These are phyloP conservation scores for Trifolium repens DNA, from an alignment of 306 rosid species.

Conservation along the genomic window DNA sequence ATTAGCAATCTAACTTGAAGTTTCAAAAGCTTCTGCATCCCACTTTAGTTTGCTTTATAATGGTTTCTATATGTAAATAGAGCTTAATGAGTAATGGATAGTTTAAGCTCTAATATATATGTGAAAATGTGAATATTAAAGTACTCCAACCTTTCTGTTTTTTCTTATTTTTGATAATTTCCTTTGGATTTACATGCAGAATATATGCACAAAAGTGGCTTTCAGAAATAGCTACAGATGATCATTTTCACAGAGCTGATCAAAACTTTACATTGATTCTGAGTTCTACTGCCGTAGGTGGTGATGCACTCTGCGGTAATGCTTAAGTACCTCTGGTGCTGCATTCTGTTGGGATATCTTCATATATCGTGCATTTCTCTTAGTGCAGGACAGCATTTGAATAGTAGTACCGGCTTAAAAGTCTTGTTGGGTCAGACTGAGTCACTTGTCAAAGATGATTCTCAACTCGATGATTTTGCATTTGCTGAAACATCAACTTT, in stretches of 20 bases:
- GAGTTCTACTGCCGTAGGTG: conserved; percentile 49
- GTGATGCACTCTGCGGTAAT: conserved; percentile 66
- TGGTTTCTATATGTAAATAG: conserved; percentile 12
- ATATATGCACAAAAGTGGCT: conserved; percentile 38
- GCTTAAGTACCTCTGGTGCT: conserved; percentile 63
- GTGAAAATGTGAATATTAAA: conserved; percentile 12
- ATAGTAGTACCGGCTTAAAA: conserved; percentile 43
- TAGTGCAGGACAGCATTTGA: conserved; percentile 52
- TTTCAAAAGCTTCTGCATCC: conserved; percentile 32
- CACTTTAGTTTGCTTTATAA: conserved; percentile 24
- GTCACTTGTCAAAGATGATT: conserved; percentile 46
- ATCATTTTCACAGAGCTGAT: conserved; percentile 32
- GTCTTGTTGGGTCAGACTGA: conserved; percentile 49
- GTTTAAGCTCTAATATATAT: conserved; percentile 25
- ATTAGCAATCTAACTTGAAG: conserved; percentile 27
- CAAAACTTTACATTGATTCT: conserved; percentile 45
- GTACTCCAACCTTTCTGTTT: conserved; percentile 14
- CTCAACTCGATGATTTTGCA: conserved; percentile 42
- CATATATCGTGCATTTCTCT: conserved; percentile 54
- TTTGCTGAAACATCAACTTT: conserved; percentile 42
- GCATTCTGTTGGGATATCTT: conserved; percentile 65
- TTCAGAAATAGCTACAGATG: conserved; percentile 23
- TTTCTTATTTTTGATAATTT: conserved; percentile 25
- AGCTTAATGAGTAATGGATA: conserved; percentile 20
- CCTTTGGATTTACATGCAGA: conserved; percentile 48